Conservation (phyloP, 768 basidiomycete species). For the Mycena haematopus region DNA sequence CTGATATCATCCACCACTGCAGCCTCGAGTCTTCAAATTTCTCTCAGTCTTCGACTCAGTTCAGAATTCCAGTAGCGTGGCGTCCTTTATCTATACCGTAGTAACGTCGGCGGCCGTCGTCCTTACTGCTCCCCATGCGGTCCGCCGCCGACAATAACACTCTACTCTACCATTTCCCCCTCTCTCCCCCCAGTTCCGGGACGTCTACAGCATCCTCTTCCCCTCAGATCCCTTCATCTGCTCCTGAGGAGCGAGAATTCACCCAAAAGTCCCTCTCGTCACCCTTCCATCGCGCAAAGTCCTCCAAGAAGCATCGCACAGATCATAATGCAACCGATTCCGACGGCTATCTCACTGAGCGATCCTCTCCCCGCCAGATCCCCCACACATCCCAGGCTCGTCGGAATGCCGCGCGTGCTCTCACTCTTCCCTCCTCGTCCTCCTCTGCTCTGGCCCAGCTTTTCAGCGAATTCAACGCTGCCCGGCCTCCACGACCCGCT, state of each 20-base stretch:
- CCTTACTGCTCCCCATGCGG: conserved; percentile 31
- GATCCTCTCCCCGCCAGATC: conserved; percentile 38
- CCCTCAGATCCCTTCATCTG: conserved; percentile 38
- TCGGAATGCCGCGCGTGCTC: conserved; percentile 43
- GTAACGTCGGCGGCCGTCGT: conserved; percentile 5
- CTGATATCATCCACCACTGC: conserved; percentile 7
- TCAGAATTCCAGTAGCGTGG: neutral
- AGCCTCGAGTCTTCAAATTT: neutral
- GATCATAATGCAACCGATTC: conserved; percentile 46
- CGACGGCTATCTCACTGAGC: conserved; percentile 54
- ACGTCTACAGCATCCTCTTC: conserved; percentile 48
- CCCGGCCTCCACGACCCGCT: conserved; percentile 37
- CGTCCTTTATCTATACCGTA: neutral
- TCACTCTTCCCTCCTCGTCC: conserved; percentile 45
- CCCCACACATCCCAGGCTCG: conserved; percentile 34
- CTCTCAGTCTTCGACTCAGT: too few species aligned
- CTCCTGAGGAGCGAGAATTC: conserved; percentile 36
- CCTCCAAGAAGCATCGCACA: conserved; percentile 36
- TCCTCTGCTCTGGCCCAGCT: conserved; percentile 39
- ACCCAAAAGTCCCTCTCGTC: conserved; percentile 32
- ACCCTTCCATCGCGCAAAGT: conserved; percentile 29
- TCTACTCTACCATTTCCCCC: conserved; percentile 45
- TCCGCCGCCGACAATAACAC: conserved; percentile 33
- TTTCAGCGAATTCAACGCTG: conserved; percentile 35
- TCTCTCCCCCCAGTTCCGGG: conserved; percentile 55